Base-by-base conservation (phyloP, 1,139 yeast species). In the Scheffersomyces stambukii region DNA sequence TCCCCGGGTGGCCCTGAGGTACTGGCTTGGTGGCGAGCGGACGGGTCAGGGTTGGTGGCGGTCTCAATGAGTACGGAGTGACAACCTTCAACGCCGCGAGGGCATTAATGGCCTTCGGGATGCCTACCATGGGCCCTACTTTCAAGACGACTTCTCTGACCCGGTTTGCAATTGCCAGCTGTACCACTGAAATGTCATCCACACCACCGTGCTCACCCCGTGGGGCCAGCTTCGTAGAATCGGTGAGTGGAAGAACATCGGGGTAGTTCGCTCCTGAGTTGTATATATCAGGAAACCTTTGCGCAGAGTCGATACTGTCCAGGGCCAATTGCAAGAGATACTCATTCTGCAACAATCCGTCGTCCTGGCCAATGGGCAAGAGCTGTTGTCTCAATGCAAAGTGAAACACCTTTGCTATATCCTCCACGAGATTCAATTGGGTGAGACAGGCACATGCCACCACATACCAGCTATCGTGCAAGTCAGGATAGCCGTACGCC, bases 31-130 rank as follows among this genome's bases (percentile, higher is more conserved):
- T n/a, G n/a, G n/a, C n/a, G n/a, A n/a, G n/a, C n/a, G n/a, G n/a
- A n/a, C n/a, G n/a, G 54, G 4, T 64, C 62, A 5, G 64, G n/a
- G n/a, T n/a, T n/a, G n/a, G n/a, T n/a, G n/a, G n/a, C n/a, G n/a
- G n/a, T 9, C 20, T 7, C 27, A 67, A 50, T 23, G 43, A 43
- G 1, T 56, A 45, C 3, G 95, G 95, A 0, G 94, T 83, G 1
- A 64, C 77, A 21, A 70, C 67, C 40, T 75, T 77, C 35, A 86
- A 61, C 19, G 68, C 61, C 51, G 75, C 78, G 45, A 88, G 57
- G 1, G 93, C 73, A 52, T 88, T 88, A 52, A 88, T 88, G 2
- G 88, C 72, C 42, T 80, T 81, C 1, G 96, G 96, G 13, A 88
- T 64, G 0, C 96, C 96, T n/a, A 79, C 75, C 29, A 88, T 59